Evolutionary conservation across 2,329 filamentous ascomycete species (phyloP).

Genomic region (Sphaerulina vaccinii): DNA sequence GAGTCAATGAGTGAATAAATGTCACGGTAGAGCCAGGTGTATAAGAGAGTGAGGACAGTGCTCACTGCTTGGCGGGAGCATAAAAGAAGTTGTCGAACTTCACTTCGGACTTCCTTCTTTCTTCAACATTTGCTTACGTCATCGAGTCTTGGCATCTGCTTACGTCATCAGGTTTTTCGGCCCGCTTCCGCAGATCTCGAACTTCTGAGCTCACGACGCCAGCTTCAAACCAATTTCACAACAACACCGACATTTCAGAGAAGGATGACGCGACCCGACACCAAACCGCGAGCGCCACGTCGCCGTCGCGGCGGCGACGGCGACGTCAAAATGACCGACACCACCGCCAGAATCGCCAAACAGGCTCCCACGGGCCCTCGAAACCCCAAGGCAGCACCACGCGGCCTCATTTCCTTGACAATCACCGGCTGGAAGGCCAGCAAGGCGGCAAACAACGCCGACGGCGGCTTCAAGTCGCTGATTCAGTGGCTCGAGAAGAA

Average conservation of each 20-base stretch:
- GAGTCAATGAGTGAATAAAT: no score
- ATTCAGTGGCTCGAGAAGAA: constrained; percentile 44
- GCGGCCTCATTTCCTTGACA: constrained; percentile 36
- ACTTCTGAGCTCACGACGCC: background rate
- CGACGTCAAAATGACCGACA: constrained; percentile 57
- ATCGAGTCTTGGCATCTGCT: no score
- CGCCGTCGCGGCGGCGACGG: constrained; percentile 48
- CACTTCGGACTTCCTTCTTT: no score
- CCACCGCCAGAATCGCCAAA: constrained; percentile 37
- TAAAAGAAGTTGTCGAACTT: no score
- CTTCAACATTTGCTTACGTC: no score
- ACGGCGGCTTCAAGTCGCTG: constrained; percentile 39
- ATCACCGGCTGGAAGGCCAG: constrained; percentile 44
- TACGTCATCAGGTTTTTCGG: no score
- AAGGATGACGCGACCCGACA: constrained; percentile 15
- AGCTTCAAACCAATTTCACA: background rate
- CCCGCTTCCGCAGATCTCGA: no score
- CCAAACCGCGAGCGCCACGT: constrained; percentile 6
- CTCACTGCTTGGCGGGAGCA: no score
- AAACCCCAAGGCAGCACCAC: constrained; percentile 15
- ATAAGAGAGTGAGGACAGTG: no score
- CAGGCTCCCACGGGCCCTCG: constrained; percentile 22
- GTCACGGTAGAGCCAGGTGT: no score
- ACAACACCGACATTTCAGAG: background rate
- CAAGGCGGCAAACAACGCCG: constrained; percentile 37